Conservation (phyloP, 2,329 filamentous ascomycete species). For the Dothistroma septosporum region DNA sequence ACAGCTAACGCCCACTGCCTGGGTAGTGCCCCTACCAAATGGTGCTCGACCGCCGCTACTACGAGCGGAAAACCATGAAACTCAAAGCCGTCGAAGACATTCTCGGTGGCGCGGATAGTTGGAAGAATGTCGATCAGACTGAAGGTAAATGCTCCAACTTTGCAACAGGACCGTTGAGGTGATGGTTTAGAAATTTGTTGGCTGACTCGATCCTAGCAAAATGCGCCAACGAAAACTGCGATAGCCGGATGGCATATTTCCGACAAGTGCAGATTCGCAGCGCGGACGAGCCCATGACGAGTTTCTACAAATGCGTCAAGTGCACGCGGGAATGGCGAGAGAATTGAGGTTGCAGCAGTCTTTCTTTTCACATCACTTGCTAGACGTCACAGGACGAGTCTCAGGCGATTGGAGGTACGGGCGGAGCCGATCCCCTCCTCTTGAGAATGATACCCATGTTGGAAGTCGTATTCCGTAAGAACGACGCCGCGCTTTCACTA, state of each 20-base stretch:
- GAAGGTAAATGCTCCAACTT: slow-evolving; percentile 44
- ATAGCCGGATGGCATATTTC: slow-evolving; percentile 82
- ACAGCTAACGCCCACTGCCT: not conserved
- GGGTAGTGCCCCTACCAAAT: slow-evolving; percentile 69
- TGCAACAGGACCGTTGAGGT: not conserved
- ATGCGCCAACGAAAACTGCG: slow-evolving; percentile 76
- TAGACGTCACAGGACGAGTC: not conserved
- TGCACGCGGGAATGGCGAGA: slow-evolving; percentile 46
- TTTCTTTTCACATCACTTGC: not conserved
- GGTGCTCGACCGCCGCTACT: slow-evolving; percentile 72
- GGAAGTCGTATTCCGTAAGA: not conserved
- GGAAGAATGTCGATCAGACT: slow-evolving; percentile 86
- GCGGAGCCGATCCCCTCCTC: not conserved
- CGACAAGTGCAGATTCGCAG: slow-evolving; percentile 97
- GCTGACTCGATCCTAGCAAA: slow-evolving; percentile 53
- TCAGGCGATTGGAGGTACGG: not conserved
- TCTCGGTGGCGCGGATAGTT: slow-evolving; percentile 80
- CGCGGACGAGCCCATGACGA: slow-evolving; percentile 98
- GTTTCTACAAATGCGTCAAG: slow-evolving; percentile 68
- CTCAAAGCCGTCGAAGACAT: slow-evolving; percentile 86
- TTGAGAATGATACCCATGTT: slow-evolving; percentile 3
- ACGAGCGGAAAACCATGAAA: slow-evolving; percentile 73
- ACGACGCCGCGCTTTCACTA: not conserved
- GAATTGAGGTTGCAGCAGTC: slow-evolving; percentile 24
- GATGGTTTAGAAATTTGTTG: no score